Base-by-base conservation (phyloP, 148 eudicot genomes). In the Vaccinium vitisidaea region DNA sequence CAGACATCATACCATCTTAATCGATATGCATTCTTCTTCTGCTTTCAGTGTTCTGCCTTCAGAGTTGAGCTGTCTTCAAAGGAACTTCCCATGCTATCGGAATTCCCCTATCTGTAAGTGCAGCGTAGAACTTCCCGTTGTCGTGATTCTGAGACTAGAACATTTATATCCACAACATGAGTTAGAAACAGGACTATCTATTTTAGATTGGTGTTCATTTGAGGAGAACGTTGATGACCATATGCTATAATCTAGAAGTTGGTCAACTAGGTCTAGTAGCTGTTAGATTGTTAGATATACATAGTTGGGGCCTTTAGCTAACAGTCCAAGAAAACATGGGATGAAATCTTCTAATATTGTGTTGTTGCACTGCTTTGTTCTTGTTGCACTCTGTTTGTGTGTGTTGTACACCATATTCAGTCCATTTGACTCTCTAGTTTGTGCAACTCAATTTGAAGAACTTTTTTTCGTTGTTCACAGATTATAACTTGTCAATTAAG, bases 401-500 rank as follows among this genome's bases (percentile, higher is more conserved):
- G 32, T 25, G 9, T 65, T 65, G 25, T 59, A 23, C 32, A 23
- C 30, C 36, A 23, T 65, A 11, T 65, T 65, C 14, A n/a, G 30
- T 23, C 14, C 70, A 36, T 65, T 65, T 65, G 4, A 65, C 11
- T 10, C 32, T 65, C 0, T 65, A 23, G 70, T 23, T 65, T 25
- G 36, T 4, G 11, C 73, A 25, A 63, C 15, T 67, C 19, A 27
- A 82, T 56, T 48, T 58, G 39, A 75, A 12, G 6, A 49, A 61
- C 30, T 77, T 49, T 79, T 77, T 3, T 7, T 19, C 12, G 16
- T 65, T 63, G 30, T 77, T 50, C 85, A 77, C 95, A 96, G 98
- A 89, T 93, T 89, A 87, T 54, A 86, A 84, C 87, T 92, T 96
- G 90, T 91, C 95, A 82, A 50, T 93, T 27, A 96, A 94, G 48